A percentile compares a stretch with the other conserved stretches of the same genome.
phyloP scores from a whole-genome alignment of 2,329 filamentous ascomycete species.

The Botrytis porri region DNA sequence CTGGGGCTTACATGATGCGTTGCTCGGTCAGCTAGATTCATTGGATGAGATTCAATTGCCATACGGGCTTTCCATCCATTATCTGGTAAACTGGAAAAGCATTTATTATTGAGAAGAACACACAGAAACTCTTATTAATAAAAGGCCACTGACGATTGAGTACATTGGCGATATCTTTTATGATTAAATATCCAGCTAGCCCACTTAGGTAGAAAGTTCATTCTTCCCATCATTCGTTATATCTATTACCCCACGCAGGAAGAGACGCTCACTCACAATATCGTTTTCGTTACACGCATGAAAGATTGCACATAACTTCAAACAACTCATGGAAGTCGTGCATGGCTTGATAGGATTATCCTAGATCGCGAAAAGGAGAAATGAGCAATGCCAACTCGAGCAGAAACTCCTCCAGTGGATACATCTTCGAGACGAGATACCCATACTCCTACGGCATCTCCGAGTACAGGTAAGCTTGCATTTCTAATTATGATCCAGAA shows the following conservation, averaged over 20 bases:
- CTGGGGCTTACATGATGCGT: neutral
- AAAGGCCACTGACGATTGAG: neutral
- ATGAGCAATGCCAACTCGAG: conserved; percentile 29
- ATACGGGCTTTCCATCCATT: neutral
- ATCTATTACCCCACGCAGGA: neutral
- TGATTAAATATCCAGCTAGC: neutral
- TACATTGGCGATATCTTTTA: neutral
- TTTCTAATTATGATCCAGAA: conserved; percentile 5
- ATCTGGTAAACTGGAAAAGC: neutral
- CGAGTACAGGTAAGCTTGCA: conserved; percentile 24
- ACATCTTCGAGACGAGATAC: conserved; percentile 21
- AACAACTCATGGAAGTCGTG: conserved; percentile 18
- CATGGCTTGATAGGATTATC: conserved; percentile 16
- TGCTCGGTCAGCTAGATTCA: conserved; percentile 12
- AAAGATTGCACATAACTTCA: conserved; percentile 5
- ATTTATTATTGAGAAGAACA: neutral
- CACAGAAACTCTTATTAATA: neutral
- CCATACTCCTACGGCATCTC: conserved; percentile 25
- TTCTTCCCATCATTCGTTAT: neutral
- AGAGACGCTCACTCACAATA: neutral
- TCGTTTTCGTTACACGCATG: conserved; percentile 18
- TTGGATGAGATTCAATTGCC: neutral
- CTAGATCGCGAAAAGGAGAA: conserved; percentile 23
- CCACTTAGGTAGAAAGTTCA: neutral
- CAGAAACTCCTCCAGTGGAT: conserved; percentile 22